Percentiles rank a stretch among this genome's conserved stretches.
phyloP scores from a whole-genome alignment of 345 rosid species.

The Raphanus sativus region DNA sequence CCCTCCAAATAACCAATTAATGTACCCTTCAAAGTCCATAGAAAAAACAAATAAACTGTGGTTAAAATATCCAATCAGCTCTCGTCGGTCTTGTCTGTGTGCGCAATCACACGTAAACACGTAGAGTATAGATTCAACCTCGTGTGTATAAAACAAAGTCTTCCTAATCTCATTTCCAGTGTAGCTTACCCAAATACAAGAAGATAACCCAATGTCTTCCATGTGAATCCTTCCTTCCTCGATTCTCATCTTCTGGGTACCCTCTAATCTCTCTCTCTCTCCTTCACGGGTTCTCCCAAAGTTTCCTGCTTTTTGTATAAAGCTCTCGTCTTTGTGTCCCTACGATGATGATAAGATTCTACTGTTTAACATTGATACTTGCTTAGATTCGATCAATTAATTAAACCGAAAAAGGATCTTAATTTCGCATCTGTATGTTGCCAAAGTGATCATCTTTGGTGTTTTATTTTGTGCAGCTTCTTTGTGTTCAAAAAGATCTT shows the following conservation, averaged over 20 bases:
- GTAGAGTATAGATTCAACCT: conserved; percentile 1
- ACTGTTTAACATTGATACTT: not conserved
- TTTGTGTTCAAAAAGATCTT: conserved; percentile 12
- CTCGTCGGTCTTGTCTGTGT: conserved; percentile 31
- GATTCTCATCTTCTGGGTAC: conserved; percentile 45
- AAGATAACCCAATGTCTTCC: not conserved
- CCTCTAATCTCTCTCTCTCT: conserved; percentile 19
- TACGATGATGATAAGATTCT: conserved; percentile 14
- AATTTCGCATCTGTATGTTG: not conserved
- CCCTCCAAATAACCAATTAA: conserved; percentile 13
- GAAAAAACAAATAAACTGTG: not conserved
- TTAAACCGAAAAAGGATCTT: not conserved
- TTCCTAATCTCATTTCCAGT: conserved; percentile 21
- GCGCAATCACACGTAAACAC: conserved; percentile 27
- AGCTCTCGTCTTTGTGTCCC: not conserved
- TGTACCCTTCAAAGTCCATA: not conserved
- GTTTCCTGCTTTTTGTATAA: conserved; percentile 2
- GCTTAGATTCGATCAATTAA: conserved; percentile 2
- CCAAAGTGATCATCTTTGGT: conserved; percentile 7
- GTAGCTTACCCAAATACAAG: conserved; percentile 2
- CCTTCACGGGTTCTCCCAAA: conserved; percentile 13
- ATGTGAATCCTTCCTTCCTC: not conserved
- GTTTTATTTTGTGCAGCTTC: conserved; percentile 7
- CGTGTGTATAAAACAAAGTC: not conserved
- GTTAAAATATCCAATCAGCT: conserved; percentile 12